Percentiles rank a stretch among this genome's conserved stretches.
Conservation (phyloP, 2,329 filamentous ascomycete genomes). For the Claviceps sp. region DNA sequence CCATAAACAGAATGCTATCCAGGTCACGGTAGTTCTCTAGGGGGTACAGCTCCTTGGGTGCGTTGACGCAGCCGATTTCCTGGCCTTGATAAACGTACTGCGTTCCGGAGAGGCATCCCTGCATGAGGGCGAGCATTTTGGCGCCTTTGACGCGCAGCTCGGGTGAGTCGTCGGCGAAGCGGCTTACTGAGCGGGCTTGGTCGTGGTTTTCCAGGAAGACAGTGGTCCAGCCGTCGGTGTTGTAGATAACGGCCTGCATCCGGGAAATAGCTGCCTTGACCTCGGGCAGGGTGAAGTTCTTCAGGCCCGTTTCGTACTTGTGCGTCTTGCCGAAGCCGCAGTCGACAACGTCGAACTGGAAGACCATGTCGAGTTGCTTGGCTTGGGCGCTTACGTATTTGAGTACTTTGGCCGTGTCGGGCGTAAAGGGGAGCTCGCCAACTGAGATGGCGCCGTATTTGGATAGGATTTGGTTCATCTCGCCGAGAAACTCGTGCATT, state of each 20-base stretch:
- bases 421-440: constrained; percentile 53
- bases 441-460: constrained; percentile 56
- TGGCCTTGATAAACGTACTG: constrained; percentile 56
- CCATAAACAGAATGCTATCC: constrained; percentile 30
- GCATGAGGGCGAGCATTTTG: constrained; percentile 45
- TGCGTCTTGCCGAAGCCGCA: constrained; percentile 38
- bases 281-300: constrained; percentile 31
- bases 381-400: constrained; percentile 44
- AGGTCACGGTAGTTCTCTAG: constrained; percentile 38
- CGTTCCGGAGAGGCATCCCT: constrained; percentile 41
- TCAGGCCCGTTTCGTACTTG: constrained; percentile 36
- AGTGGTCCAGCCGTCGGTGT: constrained; percentile 48
- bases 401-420: constrained; percentile 42
- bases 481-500: constrained; percentile 53
- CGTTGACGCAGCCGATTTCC: constrained; percentile 51
- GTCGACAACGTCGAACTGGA: constrained; percentile 53
- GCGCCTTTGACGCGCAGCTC: constrained; percentile 33
- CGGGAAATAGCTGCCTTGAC: constrained; percentile 33
- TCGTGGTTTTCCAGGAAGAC: constrained; percentile 55
- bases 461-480: constrained; percentile 49
- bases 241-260: constrained; percentile 38
- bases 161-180: constrained; percentile 37
- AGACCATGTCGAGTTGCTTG: constrained; percentile 55
- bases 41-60: constrained; percentile 43
- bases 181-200: constrained; percentile 43